These are phyloP conservation scores for Debaryomyces subglobosus DNA, from an alignment of 1,139 yeast species.

Conservation along the genomic window DNA sequence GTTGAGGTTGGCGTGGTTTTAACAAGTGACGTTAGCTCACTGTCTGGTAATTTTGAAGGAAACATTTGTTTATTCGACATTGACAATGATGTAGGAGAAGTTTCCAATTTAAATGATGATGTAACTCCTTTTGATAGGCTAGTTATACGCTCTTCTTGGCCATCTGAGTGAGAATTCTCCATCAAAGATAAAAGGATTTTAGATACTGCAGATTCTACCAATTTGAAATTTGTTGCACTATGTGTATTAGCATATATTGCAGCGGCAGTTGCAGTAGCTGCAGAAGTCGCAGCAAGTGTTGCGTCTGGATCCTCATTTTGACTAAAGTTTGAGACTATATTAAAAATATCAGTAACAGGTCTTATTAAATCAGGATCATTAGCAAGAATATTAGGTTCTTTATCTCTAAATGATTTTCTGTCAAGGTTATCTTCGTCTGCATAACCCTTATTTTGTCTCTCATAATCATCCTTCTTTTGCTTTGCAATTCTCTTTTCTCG, in stretches of 20 bases:
- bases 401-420: conserved; percentile 5
- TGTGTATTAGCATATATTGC: conserved; percentile 29
- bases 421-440: conserved; percentile 6
- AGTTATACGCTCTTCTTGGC: conserved; percentile 33
- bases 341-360: conserved; percentile 39
- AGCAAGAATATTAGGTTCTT: conserved; percentile 11
- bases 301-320: conserved; percentile 39
- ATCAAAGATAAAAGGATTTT: conserved; percentile 33
- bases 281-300: conserved; percentile 45
- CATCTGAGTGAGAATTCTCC: conserved; percentile 26
- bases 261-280: conserved; percentile 40
- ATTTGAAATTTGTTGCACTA: conserved; percentile 17
- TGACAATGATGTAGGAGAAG: neutral
- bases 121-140: conserved; percentile 35
- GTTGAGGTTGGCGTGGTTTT: conserved; percentile 7
- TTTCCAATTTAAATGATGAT: conserved; percentile 9
- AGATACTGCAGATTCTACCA: conserved; percentile 27
- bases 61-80: conserved; percentile 8
- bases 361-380: conserved; percentile 28
- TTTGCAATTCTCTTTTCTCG: conserved; percentile 57
- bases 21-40: conserved; percentile 15
- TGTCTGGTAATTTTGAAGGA: conserved; percentile 24
- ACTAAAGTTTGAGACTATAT: conserved; percentile 38
- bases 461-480: conserved; percentile 31
- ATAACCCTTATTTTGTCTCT: conserved; percentile 9